Conservation (phyloP, 768 basidiomycete species). For the Candolleomyces aberdarensis region DNA sequence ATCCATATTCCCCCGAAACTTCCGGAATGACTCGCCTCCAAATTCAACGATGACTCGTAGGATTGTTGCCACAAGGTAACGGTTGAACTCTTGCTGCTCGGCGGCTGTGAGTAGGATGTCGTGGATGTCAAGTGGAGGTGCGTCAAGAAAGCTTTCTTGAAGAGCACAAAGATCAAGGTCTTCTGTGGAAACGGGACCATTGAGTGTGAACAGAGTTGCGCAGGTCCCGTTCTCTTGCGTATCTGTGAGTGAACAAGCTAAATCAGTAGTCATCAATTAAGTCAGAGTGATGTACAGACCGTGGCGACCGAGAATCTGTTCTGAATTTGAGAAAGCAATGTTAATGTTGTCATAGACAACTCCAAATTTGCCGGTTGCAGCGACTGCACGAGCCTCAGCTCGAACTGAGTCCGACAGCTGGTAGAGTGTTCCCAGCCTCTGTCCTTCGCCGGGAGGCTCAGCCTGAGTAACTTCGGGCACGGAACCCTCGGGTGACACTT, state of each 20-base stretch:
- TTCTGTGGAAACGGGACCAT: conserved; percentile 15
- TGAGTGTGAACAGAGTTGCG: conserved; percentile 27
- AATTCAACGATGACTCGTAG: conserved; percentile 26
- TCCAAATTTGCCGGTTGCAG: conserved; percentile 14
- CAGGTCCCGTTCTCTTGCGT: conserved; percentile 36
- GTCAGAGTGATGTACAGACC: conserved; percentile 11
- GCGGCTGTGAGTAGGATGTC: conserved; percentile 24
- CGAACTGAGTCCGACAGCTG: conserved; percentile 23
- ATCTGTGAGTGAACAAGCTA: conserved; percentile 10
- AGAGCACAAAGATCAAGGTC: conserved; percentile 23
- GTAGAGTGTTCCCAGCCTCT: conserved; percentile 15
- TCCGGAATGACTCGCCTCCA: conserved; percentile 26
- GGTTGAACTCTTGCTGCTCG: conserved; percentile 15
- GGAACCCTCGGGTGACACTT: too few relatives aligned
- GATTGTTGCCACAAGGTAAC: conserved; percentile 21
- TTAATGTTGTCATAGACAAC: conserved; percentile 39
- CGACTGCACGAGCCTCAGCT: conserved; percentile 14
- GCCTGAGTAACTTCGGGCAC: too few relatives aligned
- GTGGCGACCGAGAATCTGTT: conserved; percentile 29
- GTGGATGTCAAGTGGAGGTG: conserved; percentile 17
- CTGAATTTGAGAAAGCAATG: conserved; percentile 21
- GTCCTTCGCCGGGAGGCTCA: background rate
- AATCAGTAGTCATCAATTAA: background rate
- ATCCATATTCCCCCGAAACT: conserved; percentile 18
- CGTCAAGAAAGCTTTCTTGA: conserved; percentile 15